Conservation (phyloP, 1,284 basidiomycete species). For the Trametes versicolor region DNA sequence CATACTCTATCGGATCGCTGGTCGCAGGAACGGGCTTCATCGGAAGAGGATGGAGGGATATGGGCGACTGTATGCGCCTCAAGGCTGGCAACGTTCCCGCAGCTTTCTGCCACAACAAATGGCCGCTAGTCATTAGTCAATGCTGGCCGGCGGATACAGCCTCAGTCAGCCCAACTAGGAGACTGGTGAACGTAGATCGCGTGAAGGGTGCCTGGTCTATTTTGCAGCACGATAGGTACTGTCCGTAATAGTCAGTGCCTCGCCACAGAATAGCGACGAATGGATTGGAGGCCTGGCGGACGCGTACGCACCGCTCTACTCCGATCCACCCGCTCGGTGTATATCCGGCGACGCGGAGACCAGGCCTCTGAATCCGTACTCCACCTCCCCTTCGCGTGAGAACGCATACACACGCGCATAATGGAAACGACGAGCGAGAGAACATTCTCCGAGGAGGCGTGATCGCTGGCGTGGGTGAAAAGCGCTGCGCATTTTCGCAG, state of each 20-base stretch:
- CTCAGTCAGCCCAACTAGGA: too few species aligned
- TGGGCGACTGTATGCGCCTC: not conserved
- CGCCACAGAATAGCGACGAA: not conserved
- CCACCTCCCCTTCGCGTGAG: slow-evolving; percentile 1
- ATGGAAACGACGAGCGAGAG: not conserved
- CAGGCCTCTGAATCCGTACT: not conserved
- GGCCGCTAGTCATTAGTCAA: too few species aligned
- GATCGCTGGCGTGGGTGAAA: slow-evolving; percentile 2
- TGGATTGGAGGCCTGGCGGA: too few species aligned
- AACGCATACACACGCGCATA: not conserved
- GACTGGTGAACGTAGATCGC: too few species aligned
- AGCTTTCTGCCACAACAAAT: too few species aligned
- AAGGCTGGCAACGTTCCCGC: too few species aligned
- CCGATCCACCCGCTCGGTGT: not conserved
- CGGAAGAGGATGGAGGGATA: not conserved
- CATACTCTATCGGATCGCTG: not conserved
- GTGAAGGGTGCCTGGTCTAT: too few species aligned
- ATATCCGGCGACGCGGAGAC: not conserved
- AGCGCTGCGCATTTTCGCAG: slow-evolving; percentile 13
- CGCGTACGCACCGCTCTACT: too few species aligned
- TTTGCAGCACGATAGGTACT: not conserved
- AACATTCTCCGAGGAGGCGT: slow-evolving; percentile 5
- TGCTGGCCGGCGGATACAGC: too few species aligned
- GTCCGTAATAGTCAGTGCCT: not conserved
- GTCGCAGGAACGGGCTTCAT: not conserved